These are phyloP conservation scores for Microascus cirrosus DNA, from an alignment of 2,329 filamentous ascomycete species.

Conservation along the genomic window DNA sequence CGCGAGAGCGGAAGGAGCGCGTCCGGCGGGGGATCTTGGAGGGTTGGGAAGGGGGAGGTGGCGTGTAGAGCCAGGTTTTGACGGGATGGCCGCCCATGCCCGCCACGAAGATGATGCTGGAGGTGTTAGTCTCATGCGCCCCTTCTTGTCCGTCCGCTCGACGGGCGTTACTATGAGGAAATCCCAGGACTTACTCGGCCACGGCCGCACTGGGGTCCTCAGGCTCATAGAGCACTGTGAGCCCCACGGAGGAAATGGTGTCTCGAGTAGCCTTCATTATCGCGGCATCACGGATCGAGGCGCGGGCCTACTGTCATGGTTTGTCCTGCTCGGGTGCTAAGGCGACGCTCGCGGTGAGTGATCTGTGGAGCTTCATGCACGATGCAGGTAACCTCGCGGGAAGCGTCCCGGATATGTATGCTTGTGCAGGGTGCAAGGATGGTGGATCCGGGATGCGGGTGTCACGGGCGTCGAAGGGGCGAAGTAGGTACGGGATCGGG, in stretches of 20 bases:
- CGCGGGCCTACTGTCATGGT: background rate
- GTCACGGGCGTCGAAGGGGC: background rate
- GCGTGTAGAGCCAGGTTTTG: constrained; percentile 14
- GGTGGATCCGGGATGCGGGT: background rate
- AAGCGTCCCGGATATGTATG: background rate
- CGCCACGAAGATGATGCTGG: constrained; percentile 19
- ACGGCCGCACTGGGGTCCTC: constrained; percentile 14
- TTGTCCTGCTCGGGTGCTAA: background rate
- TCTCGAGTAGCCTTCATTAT: constrained; percentile 15
- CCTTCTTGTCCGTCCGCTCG: background rate
- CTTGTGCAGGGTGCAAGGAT: background rate
- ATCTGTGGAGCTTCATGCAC: background rate
- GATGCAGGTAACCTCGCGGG: background rate
- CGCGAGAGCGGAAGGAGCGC: constrained; percentile 8
- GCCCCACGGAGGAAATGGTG: constrained; percentile 15
- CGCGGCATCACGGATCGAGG: background rate
- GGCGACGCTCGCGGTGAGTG: background rate
- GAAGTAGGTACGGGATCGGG: background rate
- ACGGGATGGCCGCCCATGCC: constrained; percentile 20
- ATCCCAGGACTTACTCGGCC: constrained; percentile 15
- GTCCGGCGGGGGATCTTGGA: constrained; percentile 12
- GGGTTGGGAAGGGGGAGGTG: constrained; percentile 5
- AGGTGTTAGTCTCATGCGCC: background rate
- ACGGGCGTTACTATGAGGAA: background rate
- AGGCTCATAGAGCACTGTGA: constrained; percentile 20